Base-by-base conservation (phyloP, 176 grass and related monocot species). In the Cenchrus americanus region DNA sequence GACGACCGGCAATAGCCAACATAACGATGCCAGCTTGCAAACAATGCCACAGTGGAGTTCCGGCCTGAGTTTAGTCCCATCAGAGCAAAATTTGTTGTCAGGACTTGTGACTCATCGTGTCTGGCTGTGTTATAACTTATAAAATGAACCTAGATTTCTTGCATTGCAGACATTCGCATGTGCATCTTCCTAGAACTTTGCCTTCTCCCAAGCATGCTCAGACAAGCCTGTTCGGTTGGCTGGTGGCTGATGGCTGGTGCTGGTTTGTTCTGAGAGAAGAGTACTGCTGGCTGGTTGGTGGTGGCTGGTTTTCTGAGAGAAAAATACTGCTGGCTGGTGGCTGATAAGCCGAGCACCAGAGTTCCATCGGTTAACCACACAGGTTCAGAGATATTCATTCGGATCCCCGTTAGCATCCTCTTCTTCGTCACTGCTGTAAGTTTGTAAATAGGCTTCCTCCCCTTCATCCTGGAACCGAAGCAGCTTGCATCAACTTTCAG, bases 381-480 rank as follows among this genome's bases (percentile, higher is more conserved):
- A 1, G 46, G 9, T 22, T 90, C 74, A 90, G 18, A 90, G 15
- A 83, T 74, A 90, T 62, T 86, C 80, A 3, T 90, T 83, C 18
- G 74, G 30, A 57, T 76, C 66, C 37, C 86, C 19, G 15, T 78
- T 61, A 15, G 73, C 24, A n/a, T 86, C 81, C 7, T 90, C 92
- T 71, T 93, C 88, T 21, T 92, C 79, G 5, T 73, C 88, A 17
- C 85, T 88, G 67, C 40, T 61, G 43, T 95, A 95, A 61, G 89
- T 94, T 89, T 87, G 75, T 71, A 98, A 86, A 85, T 98, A 98
- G 34, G 96, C 93, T 59, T 98, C 93, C 63, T 98, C 96, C 26
- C 90, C 93, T 83, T 95, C 91, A 43, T 95, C 91, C 93, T 98
- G 87, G 7, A 50, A 91, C 3, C 79, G 41, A 59, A 87, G 59